Evolutionary conservation across 306 rosid species (phyloP).

Genomic region (Begonia fuchsioides): DNA sequence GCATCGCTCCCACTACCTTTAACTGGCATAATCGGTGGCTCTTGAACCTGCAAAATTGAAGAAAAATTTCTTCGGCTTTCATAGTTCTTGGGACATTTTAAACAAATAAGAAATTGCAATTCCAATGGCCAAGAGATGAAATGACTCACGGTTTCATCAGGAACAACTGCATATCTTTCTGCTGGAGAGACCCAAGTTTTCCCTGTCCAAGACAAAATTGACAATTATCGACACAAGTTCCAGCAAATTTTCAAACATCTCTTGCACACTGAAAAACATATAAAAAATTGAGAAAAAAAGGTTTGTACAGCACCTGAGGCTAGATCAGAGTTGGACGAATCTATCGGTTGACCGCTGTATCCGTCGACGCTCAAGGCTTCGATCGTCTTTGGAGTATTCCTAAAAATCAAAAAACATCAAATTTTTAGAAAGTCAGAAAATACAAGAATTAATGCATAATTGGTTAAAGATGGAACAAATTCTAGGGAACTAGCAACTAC

Average conservation of each 20-base stretch:
- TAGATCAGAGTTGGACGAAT: slow-evolving; percentile 49
- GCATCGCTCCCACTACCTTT: not conserved
- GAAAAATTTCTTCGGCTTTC: not conserved
- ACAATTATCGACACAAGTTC: slow-evolving; percentile 2
- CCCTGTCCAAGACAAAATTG: slow-evolving; percentile 23
- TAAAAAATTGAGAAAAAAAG: slow-evolving; percentile 3
- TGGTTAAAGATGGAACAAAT: too few relatives aligned
- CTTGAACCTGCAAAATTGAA: slow-evolving; percentile 46
- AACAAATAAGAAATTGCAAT: too few relatives aligned
- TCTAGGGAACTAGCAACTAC: too few relatives aligned
- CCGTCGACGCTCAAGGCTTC: slow-evolving; percentile 89
- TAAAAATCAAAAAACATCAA: slow-evolving; percentile 8
- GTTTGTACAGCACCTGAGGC: slow-evolving; percentile 40
- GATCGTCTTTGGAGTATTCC: slow-evolving; percentile 66
- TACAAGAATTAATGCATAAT: too few relatives aligned
- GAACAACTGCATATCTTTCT: slow-evolving; percentile 89
- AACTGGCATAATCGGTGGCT: not conserved
- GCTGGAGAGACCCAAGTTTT: slow-evolving; percentile 50
- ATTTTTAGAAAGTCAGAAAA: too few relatives aligned
- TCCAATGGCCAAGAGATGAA: too few relatives aligned
- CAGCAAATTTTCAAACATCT: slow-evolving; percentile 2
- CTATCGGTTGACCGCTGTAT: slow-evolving; percentile 56
- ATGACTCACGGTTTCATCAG: slow-evolving; percentile 75
- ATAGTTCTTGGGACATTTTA: not conserved
- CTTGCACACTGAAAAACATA: slow-evolving; percentile 1